A percentile compares a stretch with the other conserved stretches of the same genome.
Evolutionary conservation across 371 early-diverging fungal species (phyloP).

Genomic region (Mortierella polycephala): DNA sequence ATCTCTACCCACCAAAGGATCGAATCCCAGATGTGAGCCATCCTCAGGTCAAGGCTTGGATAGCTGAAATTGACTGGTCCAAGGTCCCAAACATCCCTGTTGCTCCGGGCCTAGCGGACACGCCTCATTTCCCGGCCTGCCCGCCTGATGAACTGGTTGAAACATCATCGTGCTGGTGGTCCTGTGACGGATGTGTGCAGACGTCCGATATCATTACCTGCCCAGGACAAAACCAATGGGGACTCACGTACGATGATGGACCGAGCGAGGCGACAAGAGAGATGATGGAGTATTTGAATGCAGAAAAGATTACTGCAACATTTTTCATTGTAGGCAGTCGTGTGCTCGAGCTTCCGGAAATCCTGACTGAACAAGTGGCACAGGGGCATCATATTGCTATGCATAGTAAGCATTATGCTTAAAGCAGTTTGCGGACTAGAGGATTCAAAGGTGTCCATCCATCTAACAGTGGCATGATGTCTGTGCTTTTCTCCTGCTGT

Average conservation of each 20-base stretch:
- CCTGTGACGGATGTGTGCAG: conserved; percentile 46
- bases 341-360: conserved; percentile 62
- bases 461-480: background rate
- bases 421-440: background rate
- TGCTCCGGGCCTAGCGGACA: conserved; percentile 21
- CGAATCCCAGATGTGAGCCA: conserved; percentile 50
- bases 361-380: conserved; percentile 46
- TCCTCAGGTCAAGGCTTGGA: conserved; percentile 60
- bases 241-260: conserved; percentile 70
- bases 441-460: too few relatives aligned
- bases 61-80: conserved; percentile 59
- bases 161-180: conserved; percentile 40
- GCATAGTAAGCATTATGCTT: conserved; percentile 40
- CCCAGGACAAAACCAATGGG: conserved; percentile 39
- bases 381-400: conserved; percentile 49
- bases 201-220: conserved; percentile 43
- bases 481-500: background rate
- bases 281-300: conserved; percentile 60
- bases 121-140: conserved; percentile 39
- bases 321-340: conserved; percentile 72
- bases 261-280: conserved; percentile 60
- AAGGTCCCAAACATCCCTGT: conserved; percentile 56
- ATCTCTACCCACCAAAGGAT: conserved; percentile 38
- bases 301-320: conserved; percentile 63
- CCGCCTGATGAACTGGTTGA: conserved; percentile 19